Conservation (phyloP, 179 eudicot genomes). For the Spergularia azorica region DNA sequence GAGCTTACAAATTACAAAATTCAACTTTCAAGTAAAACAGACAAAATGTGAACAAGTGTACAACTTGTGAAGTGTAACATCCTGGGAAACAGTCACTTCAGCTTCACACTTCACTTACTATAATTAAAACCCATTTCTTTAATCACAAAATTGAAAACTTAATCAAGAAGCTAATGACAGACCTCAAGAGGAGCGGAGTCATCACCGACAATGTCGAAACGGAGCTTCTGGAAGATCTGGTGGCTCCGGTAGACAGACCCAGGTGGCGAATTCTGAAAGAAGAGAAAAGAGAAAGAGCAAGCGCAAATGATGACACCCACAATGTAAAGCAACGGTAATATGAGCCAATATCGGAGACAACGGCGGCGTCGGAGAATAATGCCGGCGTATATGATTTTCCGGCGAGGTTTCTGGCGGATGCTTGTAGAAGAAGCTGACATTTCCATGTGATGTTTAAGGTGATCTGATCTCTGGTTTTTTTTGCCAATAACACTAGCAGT, state of each 20-base stretch:
- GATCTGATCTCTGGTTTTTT: background rate
- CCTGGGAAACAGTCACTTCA: too few species aligned
- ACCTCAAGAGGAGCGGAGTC: constrained; percentile 60
- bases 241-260: constrained; percentile 74
- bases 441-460: constrained; percentile 7
- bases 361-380: constrained; percentile 45
- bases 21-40: too few species aligned
- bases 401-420: constrained; percentile 33
- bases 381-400: constrained; percentile 43
- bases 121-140: too few species aligned
- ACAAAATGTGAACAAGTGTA: too few species aligned
- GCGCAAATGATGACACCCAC: constrained; percentile 54
- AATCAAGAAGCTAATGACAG: background rate
- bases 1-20: too few species aligned
- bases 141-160: too few species aligned
- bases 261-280: constrained; percentile 46
- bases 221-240: constrained; percentile 58
- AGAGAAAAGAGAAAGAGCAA: constrained; percentile 50
- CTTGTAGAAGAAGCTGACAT: constrained; percentile 19
- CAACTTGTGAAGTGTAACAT: too few species aligned
- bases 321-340: constrained; percentile 50
- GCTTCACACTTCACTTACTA: too few species aligned
- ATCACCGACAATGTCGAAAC: constrained; percentile 50
- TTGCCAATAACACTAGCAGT: background rate
- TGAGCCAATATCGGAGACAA: constrained; percentile 44